A percentile compares a stretch with the other conserved stretches of the same genome.
phyloP scores from a whole-genome alignment of 768 basidiomycete species.

The Leccinum truebloodii region DNA sequence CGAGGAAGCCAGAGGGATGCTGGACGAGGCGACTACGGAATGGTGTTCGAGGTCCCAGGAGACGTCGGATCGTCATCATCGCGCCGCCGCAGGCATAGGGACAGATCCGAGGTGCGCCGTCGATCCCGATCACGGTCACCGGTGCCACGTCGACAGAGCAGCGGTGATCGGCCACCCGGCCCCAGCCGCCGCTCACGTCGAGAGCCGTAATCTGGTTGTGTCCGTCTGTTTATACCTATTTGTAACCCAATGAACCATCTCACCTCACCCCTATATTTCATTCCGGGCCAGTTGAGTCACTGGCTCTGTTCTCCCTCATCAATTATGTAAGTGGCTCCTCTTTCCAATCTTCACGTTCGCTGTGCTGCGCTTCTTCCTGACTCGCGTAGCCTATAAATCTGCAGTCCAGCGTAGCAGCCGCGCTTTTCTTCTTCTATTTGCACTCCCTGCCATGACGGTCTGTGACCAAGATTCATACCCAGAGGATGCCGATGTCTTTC shows the following conservation, averaged over 20 bases:
- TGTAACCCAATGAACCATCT: conserved; percentile 12
- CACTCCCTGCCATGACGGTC: conserved; percentile 29
- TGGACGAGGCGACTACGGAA: conserved; percentile 51
- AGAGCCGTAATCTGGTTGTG: conserved; percentile 7
- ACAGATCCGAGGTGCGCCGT: conserved; percentile 32
- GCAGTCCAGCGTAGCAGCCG: not conserved
- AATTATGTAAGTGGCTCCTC: conserved; percentile 22
- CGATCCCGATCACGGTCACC: conserved; percentile 29
- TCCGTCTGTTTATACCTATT: conserved; percentile 26
- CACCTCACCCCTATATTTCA: conserved; percentile 13
- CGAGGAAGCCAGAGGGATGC: no score
- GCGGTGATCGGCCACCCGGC: conserved; percentile 35
- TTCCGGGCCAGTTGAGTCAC: conserved; percentile 9
- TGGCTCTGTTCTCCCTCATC: not conserved
- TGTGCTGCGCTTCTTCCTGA: conserved; percentile 3
- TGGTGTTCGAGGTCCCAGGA: conserved; percentile 83
- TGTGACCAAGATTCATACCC: conserved; percentile 41
- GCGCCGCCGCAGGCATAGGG: conserved; percentile 49
- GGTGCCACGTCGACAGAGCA: conserved; percentile 15
- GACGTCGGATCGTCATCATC: conserved; percentile 21
- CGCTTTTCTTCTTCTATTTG: not conserved
- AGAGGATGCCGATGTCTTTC: conserved; percentile 52
- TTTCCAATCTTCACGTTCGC: not conserved
- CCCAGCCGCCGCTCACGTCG: conserved; percentile 36
- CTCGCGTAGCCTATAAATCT: conserved; percentile 24